Evolutionary conservation across 2,329 filamentous ascomycete species (phyloP), one percentile per base, ranked within the genome.

Genomic region (Talaromyces pinophilus): DNA sequence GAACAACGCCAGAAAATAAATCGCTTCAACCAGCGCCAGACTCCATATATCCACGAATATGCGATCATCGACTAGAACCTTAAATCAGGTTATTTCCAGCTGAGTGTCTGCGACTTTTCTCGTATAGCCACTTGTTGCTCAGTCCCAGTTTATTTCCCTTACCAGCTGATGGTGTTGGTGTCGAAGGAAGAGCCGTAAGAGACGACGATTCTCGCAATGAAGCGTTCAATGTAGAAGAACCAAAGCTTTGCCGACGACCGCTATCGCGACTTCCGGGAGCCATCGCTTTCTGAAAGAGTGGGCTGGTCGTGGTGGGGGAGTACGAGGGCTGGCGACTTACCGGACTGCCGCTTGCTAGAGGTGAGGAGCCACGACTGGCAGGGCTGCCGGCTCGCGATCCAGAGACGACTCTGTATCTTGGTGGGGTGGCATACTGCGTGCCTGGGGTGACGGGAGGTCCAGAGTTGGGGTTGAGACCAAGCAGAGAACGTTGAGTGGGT

Each of bases 71-170:
- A 38, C 33, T 59, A 7, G 19, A 19, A 11, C 17, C 54, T 63
- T 44, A 67, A 33, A 63, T 67, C 35, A 67, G 38, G 30, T 30
- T 76, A 63, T 77, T 78, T 67, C 76, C 78, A 13, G 78, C 72
- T 42, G 78, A 80, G 28, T 79, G 69, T 33, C 76, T 73, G 52
- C 77, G 73, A 62, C 91, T 90, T 79, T 89, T 92, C 78, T 97
- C 92, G 75, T 97, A 98, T 67, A 97, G 79, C 94, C 94, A 98
- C 81, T 95, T 96, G 81, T 88, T 97, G 79, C 94, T 97, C 74
- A 97, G 75, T 0, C 88, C 88, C 62, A 96, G 87, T 70, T 87
- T 93, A 50, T 89, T 88, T 65, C 88, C 86, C 80, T 90, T 92
- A 44, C 85, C 76, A 62, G 72, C 84, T 5, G 83, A 80, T 0